A percentile compares a stretch with the other conserved stretches of the same genome.
Conservation (phyloP, 2,329 filamentous ascomycete genomes). For the Diaporthe caulivora region DNA sequence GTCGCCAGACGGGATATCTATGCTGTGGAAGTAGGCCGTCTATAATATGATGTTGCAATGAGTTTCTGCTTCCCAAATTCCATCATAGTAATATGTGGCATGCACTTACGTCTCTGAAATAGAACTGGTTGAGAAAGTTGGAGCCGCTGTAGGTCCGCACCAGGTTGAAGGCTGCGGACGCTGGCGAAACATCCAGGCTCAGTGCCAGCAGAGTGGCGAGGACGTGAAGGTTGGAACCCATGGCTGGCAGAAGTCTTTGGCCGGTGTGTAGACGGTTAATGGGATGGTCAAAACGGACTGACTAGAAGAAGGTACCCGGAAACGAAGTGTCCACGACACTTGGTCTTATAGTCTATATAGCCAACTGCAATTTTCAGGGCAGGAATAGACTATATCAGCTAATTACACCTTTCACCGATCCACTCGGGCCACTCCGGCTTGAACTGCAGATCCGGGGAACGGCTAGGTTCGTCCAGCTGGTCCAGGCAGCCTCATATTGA, state of each 20-base stretch:
- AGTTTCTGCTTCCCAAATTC: background rate
- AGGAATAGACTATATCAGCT: constrained; percentile 3
- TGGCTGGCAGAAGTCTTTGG: background rate
- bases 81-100: too few relatives aligned
- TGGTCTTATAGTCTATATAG: background rate
- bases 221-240: constrained; percentile 21
- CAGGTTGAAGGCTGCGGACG: background rate
- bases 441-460: constrained; percentile 25
- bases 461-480: background rate
- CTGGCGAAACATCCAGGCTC: background rate
- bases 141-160: constrained; percentile 21
- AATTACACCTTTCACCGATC: background rate
- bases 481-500: constrained; percentile 23
- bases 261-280: background rate
- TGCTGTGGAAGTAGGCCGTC: constrained; percentile 27
- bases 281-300: background rate
- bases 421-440: constrained; percentile 16
- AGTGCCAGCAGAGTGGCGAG: constrained; percentile 1
- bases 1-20: constrained; percentile 38
- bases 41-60: background rate
- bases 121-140: constrained; percentile 11
- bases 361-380: background rate
- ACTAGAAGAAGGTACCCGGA: background rate
- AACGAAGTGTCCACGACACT: background rate
- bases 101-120: constrained; percentile 6